Evolutionary conservation across 179 eudicot species (phyloP).

Genomic region (Sideroxylon spinosum): DNA sequence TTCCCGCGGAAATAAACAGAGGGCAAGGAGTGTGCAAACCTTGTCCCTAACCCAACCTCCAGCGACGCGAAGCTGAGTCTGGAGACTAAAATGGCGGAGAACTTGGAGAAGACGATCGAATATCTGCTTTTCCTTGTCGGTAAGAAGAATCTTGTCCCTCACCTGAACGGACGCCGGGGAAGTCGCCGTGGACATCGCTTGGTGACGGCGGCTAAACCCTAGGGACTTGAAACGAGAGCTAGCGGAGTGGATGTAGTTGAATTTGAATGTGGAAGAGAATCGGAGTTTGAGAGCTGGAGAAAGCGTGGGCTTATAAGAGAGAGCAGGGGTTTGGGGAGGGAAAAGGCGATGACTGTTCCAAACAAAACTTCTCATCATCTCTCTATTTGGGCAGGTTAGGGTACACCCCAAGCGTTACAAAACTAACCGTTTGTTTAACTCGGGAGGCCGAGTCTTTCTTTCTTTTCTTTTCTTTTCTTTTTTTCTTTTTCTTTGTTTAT

Average conservation of each 20-base stretch:
- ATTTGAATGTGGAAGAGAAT: neutral
- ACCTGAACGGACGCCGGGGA: conserved; percentile 35
- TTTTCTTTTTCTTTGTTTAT: too few relatives aligned
- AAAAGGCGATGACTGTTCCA: conserved; percentile 11
- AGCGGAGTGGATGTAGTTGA: conserved; percentile 1
- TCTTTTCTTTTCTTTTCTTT: too few relatives aligned
- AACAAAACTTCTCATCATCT: conserved; percentile 7
- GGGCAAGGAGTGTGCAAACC: conserved; percentile 28
- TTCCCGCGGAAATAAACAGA: neutral
- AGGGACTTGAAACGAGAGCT: conserved; percentile 39
- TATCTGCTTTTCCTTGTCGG: conserved; percentile 58
- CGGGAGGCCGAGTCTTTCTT: too few relatives aligned
- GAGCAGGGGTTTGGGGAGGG: conserved; percentile 12
- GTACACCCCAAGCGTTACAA: too few relatives aligned
- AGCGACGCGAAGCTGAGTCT: conserved; percentile 86
- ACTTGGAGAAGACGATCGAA: conserved; percentile 65
- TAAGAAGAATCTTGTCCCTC: conserved; percentile 58
- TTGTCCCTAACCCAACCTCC: conserved; percentile 98
- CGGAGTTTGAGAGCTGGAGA: neutral
- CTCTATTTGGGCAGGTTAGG: too few relatives aligned
- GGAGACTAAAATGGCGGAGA: conserved; percentile 46
- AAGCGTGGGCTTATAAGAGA: conserved; percentile 5
- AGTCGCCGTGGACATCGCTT: conserved; percentile 21
- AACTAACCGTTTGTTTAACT: too few relatives aligned
- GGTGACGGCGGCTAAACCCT: conserved; percentile 19